phyloP scores from a whole-genome alignment of 495 filamentous ascomycete genomes.

The Parmelia sp. region DNA sequence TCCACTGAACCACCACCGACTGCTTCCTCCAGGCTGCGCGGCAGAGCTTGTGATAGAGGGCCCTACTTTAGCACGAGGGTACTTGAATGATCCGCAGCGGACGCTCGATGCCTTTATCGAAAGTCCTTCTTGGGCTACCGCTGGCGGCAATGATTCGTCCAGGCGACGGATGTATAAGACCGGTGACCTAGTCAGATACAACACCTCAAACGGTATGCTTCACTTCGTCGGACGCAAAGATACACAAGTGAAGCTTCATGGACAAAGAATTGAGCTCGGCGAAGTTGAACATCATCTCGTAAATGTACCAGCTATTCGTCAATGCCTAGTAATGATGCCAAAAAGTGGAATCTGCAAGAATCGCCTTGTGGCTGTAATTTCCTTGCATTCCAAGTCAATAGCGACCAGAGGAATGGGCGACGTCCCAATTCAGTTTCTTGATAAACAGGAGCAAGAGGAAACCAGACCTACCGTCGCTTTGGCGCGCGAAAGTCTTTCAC shows the following conservation, averaged over 20 bases:
- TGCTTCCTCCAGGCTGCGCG: conserved; percentile 47
- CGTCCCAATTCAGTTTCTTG: background rate
- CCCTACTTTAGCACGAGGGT: conserved; percentile 45
- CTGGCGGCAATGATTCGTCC: conserved; percentile 14
- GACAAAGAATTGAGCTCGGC: conserved; percentile 29
- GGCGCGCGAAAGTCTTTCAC: conserved; percentile 33
- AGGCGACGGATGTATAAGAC: conserved; percentile 31
- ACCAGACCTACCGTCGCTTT: conserved; percentile 29
- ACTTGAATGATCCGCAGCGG: conserved; percentile 47
- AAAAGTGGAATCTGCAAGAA: conserved; percentile 38
- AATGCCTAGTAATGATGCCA: conserved; percentile 42
- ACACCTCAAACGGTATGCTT: conserved; percentile 24
- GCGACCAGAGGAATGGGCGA: background rate
- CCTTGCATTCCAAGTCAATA: conserved; percentile 16
- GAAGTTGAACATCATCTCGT: conserved; percentile 36
- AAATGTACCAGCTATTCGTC: conserved; percentile 39
- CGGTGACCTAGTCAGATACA: conserved; percentile 32
- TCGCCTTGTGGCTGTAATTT: conserved; percentile 36
- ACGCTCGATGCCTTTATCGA: conserved; percentile 44
- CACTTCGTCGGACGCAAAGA: conserved; percentile 32
- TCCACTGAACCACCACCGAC: conserved; percentile 39
- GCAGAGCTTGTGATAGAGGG: conserved; percentile 51
- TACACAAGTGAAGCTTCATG: conserved; percentile 34
- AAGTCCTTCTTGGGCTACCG: conserved; percentile 34
- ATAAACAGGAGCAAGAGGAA: conserved; percentile 15